A percentile compares a stretch with the other conserved stretches of the same genome.
Conservation (phyloP, 2,329 filamentous ascomycete genomes). For the Gaeumannomyces sp. region DNA sequence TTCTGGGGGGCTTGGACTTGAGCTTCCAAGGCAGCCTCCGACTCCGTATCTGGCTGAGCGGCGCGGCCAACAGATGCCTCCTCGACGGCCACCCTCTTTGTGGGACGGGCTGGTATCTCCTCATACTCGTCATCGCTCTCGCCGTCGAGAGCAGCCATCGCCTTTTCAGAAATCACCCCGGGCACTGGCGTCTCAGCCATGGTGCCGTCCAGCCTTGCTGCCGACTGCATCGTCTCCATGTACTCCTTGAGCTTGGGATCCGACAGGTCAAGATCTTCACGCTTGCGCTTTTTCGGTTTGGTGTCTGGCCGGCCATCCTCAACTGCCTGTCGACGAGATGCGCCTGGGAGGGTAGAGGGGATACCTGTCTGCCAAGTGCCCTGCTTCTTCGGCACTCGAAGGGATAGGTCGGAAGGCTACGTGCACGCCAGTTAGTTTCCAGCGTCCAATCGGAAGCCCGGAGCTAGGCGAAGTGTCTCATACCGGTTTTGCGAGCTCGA, state of each 20-base stretch:
- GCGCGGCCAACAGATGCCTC: slow-evolving; percentile 10
- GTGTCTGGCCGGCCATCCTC: slow-evolving; percentile 21
- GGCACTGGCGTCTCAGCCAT: slow-evolving; percentile 3
- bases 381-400: slow-evolving; percentile 18
- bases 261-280: slow-evolving; percentile 49
- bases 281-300: slow-evolving; percentile 59
- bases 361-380: slow-evolving; percentile 3
- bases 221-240: slow-evolving; percentile 70
- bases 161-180: neutral
- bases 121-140: slow-evolving; percentile 76
- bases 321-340: slow-evolving; percentile 12
- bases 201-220: slow-evolving; percentile 17
- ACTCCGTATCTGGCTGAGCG: slow-evolving; percentile 2
- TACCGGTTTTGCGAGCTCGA: slow-evolving; percentile 82
- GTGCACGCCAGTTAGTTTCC: slow-evolving; percentile 16
- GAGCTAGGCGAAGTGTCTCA: slow-evolving; percentile 17
- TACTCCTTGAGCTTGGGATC: slow-evolving; percentile 85
- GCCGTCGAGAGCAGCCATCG: slow-evolving; percentile 30
- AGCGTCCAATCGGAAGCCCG: slow-evolving; percentile 12
- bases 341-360: neutral
- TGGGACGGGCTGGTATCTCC: slow-evolving; percentile 47
- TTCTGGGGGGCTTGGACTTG: slow-evolving; percentile 5
- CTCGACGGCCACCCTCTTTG: slow-evolving; percentile 32
- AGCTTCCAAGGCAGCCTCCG: slow-evolving; percentile 11
- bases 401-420: slow-evolving; percentile 37